Conservation (phyloP, 192 early-diverging fungal species). For the Irineochytrium annulatum region DNA sequence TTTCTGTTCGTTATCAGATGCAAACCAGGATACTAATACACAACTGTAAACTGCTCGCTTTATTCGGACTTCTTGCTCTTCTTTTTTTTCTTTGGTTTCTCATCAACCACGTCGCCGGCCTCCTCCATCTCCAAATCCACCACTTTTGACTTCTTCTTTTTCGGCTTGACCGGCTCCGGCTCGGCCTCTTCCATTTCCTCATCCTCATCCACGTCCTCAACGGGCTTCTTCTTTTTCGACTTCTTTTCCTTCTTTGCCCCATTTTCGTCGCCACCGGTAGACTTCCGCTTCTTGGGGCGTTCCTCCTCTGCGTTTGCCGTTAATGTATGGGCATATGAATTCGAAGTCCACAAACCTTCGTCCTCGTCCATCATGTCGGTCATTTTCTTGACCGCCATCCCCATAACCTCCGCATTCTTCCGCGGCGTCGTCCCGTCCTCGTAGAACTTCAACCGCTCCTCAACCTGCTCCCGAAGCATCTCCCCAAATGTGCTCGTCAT, state of each 20-base stretch:
- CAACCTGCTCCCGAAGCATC: slow-evolving; percentile 89
- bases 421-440: slow-evolving; percentile 81
- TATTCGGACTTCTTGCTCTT: slow-evolving; percentile 30
- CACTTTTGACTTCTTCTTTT: slow-evolving; percentile 36
- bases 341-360: slow-evolving; percentile 13
- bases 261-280: slow-evolving; percentile 50
- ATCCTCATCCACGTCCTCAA: slow-evolving; percentile 44
- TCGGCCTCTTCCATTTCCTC: slow-evolving; percentile 42
- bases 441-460: slow-evolving; percentile 93
- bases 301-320: background rate
- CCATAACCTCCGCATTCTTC: slow-evolving; percentile 93
- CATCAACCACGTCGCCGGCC: slow-evolving; percentile 18
- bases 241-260: slow-evolving; percentile 38
- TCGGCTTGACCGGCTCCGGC: slow-evolving; percentile 47
- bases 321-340: background rate
- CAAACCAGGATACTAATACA: too few species aligned
- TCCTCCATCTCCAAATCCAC: background rate
- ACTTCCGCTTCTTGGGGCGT: slow-evolving; percentile 35
- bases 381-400: slow-evolving; percentile 56
- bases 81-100: slow-evolving; percentile 37
- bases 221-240: slow-evolving; percentile 23
- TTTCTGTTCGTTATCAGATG: slow-evolving; percentile 7
- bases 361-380: slow-evolving; percentile 48
- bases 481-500: slow-evolving; percentile 90
- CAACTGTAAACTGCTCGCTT: background rate